Evolutionary conservation across 768 basidiomycete genomes (phyloP), one percentile per base, ranked within the genome.

Genomic region (Mycena polygramma): DNA sequence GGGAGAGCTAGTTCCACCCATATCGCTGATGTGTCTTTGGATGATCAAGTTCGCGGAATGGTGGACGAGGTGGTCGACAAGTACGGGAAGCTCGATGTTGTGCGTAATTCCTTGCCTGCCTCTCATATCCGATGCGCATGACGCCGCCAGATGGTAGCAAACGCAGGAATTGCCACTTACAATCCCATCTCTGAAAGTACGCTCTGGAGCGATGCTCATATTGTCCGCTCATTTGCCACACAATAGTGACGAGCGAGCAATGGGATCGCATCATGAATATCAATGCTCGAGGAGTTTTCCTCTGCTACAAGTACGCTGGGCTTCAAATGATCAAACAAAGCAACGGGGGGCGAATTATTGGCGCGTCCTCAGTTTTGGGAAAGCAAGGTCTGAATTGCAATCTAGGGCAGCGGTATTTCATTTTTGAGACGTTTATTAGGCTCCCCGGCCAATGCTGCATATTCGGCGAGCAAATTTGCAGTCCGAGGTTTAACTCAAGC

Each of bases 281-380:
- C 59, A 85, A 85, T 57, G 76, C 75, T 0, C 73, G 79, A 4
- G 80, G 81, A 3, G 53, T 75, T 5, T 82, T 84, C 67, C 73
- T 82, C n/a, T 81, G 80, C 69, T 85, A 83, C 76, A 82, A 83
- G 65, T 77, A 81, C 35, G 84, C 84, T 7, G 83, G 79, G 6
- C 17, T 63, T 20, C 79, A 83, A 63, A 81, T 85, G 81, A 76
- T 85, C 62, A 71, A 74, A 48, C 84, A 83, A 72, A 82, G 83
- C 0, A 71, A 71, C 1, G 82, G 83, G 0, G 83, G 84, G 0
- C 66, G 83, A 6, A 81, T 85, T 1, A 77, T 85, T n/a, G 84
- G 81, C 48, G 74, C 75, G 0, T 73, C 71, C 37, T 76, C 73
- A 0, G 22, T 71, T 11, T 14, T 24, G 22, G 75, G 74, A 24